These are phyloP conservation scores for Castanopsis chinensis DNA, from an alignment of 306 rosid genomes.

Conservation along the genomic window DNA sequence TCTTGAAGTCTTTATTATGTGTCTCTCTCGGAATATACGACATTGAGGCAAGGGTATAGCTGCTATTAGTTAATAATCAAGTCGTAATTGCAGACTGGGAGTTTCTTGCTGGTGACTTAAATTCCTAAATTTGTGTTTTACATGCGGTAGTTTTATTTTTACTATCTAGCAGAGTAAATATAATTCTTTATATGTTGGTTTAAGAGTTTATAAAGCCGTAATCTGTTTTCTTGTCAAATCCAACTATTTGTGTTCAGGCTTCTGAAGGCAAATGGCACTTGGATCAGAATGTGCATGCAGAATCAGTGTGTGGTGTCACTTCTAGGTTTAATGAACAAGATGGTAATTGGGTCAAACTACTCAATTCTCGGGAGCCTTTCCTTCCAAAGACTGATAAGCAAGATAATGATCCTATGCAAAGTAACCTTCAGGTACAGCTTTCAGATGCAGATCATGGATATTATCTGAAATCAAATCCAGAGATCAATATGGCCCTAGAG, in stretches of 20 bases:
- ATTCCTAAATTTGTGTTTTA: not conserved
- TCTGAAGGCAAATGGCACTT: constrained; percentile 38
- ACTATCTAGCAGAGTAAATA: not conserved
- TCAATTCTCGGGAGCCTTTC: constrained; percentile 25
- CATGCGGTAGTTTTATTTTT: not conserved
- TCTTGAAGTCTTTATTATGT: not conserved
- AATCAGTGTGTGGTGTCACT: constrained; percentile 26
- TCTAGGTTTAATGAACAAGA: constrained; percentile 35
- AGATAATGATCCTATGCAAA: constrained; percentile 28
- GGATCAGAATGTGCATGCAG: constrained; percentile 32
- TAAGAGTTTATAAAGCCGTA: not conserved
- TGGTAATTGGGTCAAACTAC: constrained; percentile 34
- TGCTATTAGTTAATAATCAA: not conserved
- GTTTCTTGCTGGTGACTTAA: not conserved
- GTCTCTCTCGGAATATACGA: not conserved
- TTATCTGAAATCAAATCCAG: constrained; percentile 30
- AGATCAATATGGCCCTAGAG: constrained; percentile 38
- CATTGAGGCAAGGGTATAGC: too few species aligned
- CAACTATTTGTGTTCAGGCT: constrained; percentile 11
- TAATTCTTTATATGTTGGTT: not conserved
- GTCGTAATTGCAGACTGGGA: not conserved
- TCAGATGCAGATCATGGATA: constrained; percentile 26
- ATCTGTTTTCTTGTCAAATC: constrained; percentile 5
- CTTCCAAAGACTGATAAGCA: constrained; percentile 25
- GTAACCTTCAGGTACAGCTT: constrained; percentile 32